phyloP scores from a whole-genome alignment of 148 eudicot species.

The Vaccinium darrowii region DNA sequence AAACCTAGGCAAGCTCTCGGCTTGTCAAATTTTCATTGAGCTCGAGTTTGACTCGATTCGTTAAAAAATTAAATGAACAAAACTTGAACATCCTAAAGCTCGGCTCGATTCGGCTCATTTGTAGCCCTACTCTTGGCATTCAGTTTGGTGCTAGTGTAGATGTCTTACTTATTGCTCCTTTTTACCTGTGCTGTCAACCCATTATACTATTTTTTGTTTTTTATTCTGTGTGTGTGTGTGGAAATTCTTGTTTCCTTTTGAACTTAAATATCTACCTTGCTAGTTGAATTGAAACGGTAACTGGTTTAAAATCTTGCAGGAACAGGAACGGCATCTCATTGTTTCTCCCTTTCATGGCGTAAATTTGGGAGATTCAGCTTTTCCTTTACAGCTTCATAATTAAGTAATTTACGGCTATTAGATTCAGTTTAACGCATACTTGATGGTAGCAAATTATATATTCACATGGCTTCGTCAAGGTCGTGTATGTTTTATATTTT shows the following conservation, averaged over 20 bases:
- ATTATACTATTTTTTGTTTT: too few species aligned
- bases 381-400: background rate
- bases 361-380: background rate
- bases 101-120: too few species aligned
- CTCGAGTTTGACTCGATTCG: too few species aligned
- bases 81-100: too few species aligned
- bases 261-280: background rate
- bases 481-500: background rate
- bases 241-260: background rate
- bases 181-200: background rate
- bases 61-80: too few species aligned
- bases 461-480: background rate
- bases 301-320: background rate
- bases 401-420: background rate
- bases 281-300: background rate
- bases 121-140: background rate
- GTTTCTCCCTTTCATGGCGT: background rate
- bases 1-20: too few species aligned
- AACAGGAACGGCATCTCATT: background rate
- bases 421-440: background rate
- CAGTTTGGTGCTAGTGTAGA: background rate
- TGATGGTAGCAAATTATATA: background rate
- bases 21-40: too few species aligned
- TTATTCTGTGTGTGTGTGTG: too few species aligned
- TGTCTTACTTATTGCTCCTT: background rate